Percentiles rank a stretch among this genome's conserved stretches.
Conservation (phyloP, 331 rosid species). For the Malus hybrid region DNA sequence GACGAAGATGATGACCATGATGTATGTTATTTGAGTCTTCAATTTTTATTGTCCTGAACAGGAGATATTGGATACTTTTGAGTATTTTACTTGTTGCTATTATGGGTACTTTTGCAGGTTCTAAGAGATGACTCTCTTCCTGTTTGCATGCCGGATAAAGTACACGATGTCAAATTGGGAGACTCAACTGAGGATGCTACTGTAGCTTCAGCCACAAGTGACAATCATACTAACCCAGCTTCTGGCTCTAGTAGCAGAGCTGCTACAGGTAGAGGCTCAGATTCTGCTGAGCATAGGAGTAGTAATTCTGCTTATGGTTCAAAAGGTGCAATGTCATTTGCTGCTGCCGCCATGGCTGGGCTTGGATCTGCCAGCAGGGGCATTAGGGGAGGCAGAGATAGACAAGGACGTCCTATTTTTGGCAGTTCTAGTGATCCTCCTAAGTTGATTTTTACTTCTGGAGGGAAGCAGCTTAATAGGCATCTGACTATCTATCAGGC, state of each 20-base stretch:
- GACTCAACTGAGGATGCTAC: conserved; percentile 68
- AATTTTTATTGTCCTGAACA: not conserved
- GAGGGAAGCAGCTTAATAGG: conserved; percentile 90
- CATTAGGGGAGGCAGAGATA: conserved; percentile 81
- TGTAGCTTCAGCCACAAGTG: conserved; percentile 59
- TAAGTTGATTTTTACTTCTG: conserved; percentile 69
- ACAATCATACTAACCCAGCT: conserved; percentile 62
- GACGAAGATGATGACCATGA: conserved; percentile 98
- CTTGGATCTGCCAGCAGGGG: conserved; percentile 89
- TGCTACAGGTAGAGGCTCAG: conserved; percentile 60
- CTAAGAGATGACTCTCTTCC: conserved; percentile 93
- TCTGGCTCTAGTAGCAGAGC: conserved; percentile 92
- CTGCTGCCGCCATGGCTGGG: conserved; percentile 99
- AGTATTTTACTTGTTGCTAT: not conserved
- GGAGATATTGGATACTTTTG: not conserved
- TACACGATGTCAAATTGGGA: conserved; percentile 93
- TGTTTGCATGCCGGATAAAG: conserved; percentile 87
- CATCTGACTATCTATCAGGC: conserved; percentile 96
- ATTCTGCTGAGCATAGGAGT: conserved; percentile 66
- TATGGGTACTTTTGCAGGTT: conserved; percentile 40
- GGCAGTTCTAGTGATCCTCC: conserved; percentile 72
- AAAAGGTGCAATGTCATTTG: conserved; percentile 95
- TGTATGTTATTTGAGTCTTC: conserved; percentile 38
- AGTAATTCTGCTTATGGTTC: conserved; percentile 57
- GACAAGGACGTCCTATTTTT: conserved; percentile 69